Percentiles rank a stretch among this genome's conserved stretches.
These are phyloP conservation scores for Sanghuangporus weigelae DNA, from an alignment of 1,284 basidiomycete genomes.

Conservation along the genomic window DNA sequence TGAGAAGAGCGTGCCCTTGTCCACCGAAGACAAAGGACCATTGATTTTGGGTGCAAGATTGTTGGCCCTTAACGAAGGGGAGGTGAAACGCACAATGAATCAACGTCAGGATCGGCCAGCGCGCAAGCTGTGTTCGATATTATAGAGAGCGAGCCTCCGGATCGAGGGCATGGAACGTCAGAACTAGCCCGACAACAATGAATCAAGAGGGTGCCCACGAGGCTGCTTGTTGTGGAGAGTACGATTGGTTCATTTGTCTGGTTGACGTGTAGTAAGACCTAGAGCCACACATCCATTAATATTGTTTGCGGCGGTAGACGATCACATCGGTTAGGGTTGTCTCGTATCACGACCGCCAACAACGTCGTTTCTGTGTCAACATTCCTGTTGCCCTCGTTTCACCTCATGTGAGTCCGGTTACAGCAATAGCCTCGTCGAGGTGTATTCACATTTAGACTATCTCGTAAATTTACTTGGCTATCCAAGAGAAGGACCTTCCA, in stretches of 20 bases:
- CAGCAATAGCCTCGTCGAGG: not conserved
- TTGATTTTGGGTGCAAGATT: not conserved
- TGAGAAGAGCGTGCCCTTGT: not conserved
- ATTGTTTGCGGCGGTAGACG: not conserved
- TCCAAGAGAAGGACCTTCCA: not conserved
- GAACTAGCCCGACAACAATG: not conserved
- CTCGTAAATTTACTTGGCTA: not conserved
- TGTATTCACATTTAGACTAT: not conserved
- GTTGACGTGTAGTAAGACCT: not conserved
- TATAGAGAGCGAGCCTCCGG: not conserved
- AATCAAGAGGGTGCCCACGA: not conserved
- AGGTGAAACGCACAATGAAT: not conserved
- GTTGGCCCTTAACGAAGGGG: not conserved
- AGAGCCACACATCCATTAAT: not conserved
- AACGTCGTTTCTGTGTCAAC: not conserved
- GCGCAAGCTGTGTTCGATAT: not conserved
- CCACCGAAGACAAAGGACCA: not conserved
- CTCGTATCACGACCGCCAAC: slow-evolving; percentile 7
- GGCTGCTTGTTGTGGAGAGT: not conserved
- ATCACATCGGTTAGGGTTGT: not conserved
- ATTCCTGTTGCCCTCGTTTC: not conserved
- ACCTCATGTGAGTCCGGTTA: slow-evolving; percentile 1
- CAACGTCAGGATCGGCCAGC: not conserved
- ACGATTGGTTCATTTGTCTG: not conserved
- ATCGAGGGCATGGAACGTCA: not conserved